phyloP scores from a whole-genome alignment of 148 eudicot species.

The Arctostaphylos glauca region DNA sequence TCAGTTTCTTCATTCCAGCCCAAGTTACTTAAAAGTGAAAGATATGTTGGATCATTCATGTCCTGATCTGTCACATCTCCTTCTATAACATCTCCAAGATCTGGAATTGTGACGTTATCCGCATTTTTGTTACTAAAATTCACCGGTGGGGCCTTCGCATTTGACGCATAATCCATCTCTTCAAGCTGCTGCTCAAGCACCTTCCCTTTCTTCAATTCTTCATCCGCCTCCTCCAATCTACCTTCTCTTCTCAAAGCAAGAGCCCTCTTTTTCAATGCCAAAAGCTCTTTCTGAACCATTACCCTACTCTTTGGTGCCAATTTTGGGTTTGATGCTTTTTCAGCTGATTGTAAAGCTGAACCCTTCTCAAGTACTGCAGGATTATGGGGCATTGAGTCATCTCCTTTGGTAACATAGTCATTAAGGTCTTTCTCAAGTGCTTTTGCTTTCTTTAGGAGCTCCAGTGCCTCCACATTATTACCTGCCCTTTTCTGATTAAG shows the following conservation, averaged over 20 bases:
- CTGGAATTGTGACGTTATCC: conserved; percentile 29
- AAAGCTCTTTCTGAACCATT: conserved; percentile 80
- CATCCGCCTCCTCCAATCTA: conserved; percentile 74
- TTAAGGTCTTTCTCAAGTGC: conserved; percentile 64
- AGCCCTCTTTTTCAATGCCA: conserved; percentile 79
- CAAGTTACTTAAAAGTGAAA: conserved; percentile 61
- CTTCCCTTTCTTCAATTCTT: conserved; percentile 80
- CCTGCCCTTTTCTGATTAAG: conserved; percentile 64
- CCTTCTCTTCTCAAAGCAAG: conserved; percentile 87
- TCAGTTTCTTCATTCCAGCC: conserved; percentile 86
- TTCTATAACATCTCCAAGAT: conserved; percentile 43
- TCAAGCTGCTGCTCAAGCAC: conserved; percentile 84
- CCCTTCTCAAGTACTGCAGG: conserved; percentile 10
- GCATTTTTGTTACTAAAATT: conserved; percentile 24
- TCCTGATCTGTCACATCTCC: conserved; percentile 82
- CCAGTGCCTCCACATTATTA: conserved; percentile 59
- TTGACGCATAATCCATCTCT: conserved; percentile 59
- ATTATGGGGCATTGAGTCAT: not conserved
- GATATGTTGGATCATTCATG: conserved; percentile 76
- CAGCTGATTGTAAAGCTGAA: conserved; percentile 5
- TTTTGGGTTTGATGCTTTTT: conserved; percentile 22
- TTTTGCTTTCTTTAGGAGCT: conserved; percentile 73
- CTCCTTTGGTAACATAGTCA: conserved; percentile 20
- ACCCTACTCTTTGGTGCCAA: conserved; percentile 55
- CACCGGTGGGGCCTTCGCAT: conserved; percentile 22